These are phyloP conservation scores for Mycena rosella DNA, from an alignment of 768 basidiomycete genomes.

Conservation along the genomic window DNA sequence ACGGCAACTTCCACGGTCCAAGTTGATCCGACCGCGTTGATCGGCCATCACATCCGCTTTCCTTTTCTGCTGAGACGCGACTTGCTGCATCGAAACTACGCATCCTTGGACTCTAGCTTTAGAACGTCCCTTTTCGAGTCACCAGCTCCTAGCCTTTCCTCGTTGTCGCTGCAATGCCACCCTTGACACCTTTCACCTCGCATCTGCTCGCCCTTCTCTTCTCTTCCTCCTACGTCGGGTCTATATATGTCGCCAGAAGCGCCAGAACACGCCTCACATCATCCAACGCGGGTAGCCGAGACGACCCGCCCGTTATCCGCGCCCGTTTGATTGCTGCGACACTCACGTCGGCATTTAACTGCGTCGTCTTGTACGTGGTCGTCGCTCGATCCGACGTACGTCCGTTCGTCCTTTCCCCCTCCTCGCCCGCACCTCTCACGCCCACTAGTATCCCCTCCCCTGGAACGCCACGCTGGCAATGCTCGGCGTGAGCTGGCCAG, in stretches of 20 bases:
- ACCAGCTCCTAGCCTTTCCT: no score
- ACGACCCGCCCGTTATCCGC: constrained; percentile 89
- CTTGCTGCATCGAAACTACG: no score
- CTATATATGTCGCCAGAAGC: constrained; percentile 81
- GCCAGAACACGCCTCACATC: constrained; percentile 72
- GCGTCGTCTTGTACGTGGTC: constrained; percentile 61
- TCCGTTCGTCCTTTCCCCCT: no score
- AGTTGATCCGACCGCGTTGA: no score
- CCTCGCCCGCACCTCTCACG: neutral
- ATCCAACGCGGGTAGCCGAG: constrained; percentile 66
- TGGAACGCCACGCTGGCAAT: neutral
- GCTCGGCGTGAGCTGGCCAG: constrained; percentile 12
- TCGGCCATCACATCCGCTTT: no score
- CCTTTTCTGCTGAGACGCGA: no score
- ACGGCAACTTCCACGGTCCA: no score
- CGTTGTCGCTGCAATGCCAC: no score
- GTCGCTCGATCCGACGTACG: no score
- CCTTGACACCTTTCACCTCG: constrained; percentile 54
- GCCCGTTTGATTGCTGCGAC: constrained; percentile 79
- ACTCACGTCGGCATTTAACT: constrained; percentile 71
- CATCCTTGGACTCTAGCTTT: no score
- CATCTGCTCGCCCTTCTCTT: constrained; percentile 71
- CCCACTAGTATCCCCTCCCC: neutral
- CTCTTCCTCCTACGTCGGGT: constrained; percentile 81
- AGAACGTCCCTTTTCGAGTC: no score